phyloP scores from a whole-genome alignment of 2,329 filamentous ascomycete species.

The Nannizziopsis barbatae region DNA sequence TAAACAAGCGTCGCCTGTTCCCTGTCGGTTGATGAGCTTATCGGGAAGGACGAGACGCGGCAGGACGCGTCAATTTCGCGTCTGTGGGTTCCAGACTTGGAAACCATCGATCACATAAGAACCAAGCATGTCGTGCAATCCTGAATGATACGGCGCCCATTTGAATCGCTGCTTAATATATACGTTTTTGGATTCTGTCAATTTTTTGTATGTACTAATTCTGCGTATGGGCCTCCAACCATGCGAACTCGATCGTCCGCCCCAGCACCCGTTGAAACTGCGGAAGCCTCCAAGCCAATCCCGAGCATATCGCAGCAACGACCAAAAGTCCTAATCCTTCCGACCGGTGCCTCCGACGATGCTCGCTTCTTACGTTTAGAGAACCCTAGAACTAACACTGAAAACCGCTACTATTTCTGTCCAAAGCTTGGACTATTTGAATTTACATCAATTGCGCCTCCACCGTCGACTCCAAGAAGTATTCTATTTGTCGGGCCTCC shows the following conservation, averaged over 20 bases:
- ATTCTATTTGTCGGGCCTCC: constrained; percentile 37
- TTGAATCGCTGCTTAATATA: neutral
- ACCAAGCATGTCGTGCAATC: too few species aligned
- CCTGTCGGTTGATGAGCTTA: neutral
- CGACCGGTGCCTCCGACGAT: constrained; percentile 40
- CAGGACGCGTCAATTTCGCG: constrained; percentile 6
- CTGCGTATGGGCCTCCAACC: neutral
- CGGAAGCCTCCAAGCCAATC: constrained; percentile 2
- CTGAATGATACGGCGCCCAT: neutral
- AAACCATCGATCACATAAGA: too few species aligned
- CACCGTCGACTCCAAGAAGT: constrained; percentile 42
- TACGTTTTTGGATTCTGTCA: neutral
- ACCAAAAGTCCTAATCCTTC: constrained; percentile 47
- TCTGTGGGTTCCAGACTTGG: neutral
- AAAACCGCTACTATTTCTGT: constrained; percentile 48
- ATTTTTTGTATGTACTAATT: too few species aligned
- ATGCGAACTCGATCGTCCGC: constrained; percentile 27
- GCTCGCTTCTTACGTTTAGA: constrained; percentile 47
- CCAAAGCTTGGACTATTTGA: constrained; percentile 49
- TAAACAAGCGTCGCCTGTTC: neutral
- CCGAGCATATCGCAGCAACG: constrained; percentile 19
- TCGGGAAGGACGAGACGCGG: constrained; percentile 2
- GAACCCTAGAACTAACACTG: constrained; percentile 41
- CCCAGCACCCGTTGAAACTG: constrained; percentile 1
- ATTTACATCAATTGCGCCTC: constrained; percentile 47